Evolutionary conservation across 768 basidiomycete species (phyloP).

Genomic region (Termitomyces eurrhizus): DNA sequence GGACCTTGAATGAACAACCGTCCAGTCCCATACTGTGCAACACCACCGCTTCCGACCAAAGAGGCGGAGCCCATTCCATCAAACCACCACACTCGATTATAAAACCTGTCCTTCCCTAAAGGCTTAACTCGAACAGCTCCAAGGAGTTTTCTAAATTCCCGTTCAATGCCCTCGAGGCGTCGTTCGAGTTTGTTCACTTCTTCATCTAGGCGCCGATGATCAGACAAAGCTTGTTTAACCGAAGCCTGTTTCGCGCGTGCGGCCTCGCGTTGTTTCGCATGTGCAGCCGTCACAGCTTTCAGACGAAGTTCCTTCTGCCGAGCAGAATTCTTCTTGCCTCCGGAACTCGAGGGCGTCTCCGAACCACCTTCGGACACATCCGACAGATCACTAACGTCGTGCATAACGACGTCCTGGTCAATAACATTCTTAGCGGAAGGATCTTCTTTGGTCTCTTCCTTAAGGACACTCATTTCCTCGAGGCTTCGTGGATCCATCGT

Average conservation of each 20-base stretch:
- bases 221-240: conserved; percentile 76
- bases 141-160: conserved; percentile 88
- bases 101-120: conserved; percentile 88
- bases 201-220: conserved; percentile 82
- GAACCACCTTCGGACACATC: conserved; percentile 66
- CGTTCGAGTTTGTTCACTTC: conserved; percentile 82
- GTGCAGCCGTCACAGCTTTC: conserved; percentile 52
- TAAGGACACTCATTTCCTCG: conserved; percentile 71
- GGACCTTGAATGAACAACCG: conserved; percentile 92
- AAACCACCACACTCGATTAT: conserved; percentile 98
- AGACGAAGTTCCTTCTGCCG: conserved; percentile 51
- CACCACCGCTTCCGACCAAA: conserved; percentile 73
- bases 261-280: conserved; percentile 78
- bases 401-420: conserved; percentile 57
- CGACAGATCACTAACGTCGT: conserved; percentile 70
- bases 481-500: conserved; percentile 34
- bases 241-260: conserved; percentile 76
- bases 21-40: conserved; percentile 83
- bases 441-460: conserved; percentile 53
- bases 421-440: conserved; percentile 38
- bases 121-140: conserved; percentile 86
- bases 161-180: conserved; percentile 81
- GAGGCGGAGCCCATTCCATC: conserved; percentile 90
- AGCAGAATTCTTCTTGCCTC: conserved; percentile 38
- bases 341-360: conserved; percentile 49